A percentile compares a stretch with the other conserved stretches of the same genome.
Evolutionary conservation across 2,329 filamentous ascomycete species (phyloP).

Genomic region (Clarireedia hainanense): DNA sequence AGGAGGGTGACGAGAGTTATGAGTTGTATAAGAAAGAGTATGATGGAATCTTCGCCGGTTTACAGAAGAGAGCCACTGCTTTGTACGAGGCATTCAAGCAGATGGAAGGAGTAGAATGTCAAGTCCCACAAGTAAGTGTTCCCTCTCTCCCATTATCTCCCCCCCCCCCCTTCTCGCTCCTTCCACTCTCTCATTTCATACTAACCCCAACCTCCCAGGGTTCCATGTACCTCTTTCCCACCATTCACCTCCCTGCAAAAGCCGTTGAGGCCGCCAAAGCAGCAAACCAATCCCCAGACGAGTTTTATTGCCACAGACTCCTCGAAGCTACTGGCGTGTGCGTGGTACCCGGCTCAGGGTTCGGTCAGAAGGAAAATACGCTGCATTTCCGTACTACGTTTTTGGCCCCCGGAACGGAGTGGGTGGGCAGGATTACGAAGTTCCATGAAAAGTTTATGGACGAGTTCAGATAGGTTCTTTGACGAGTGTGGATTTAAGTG

Average conservation of each 20-base stretch:
- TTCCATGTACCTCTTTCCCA: slow-evolving; percentile 98
- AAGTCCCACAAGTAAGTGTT: slow-evolving; percentile 55
- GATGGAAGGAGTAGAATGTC: slow-evolving; percentile 95
- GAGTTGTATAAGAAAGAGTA: slow-evolving; percentile 82
- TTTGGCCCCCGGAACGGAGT: slow-evolving; percentile 90
- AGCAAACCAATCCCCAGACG: slow-evolving; percentile 71
- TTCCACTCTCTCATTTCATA: not conserved
- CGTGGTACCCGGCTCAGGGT: slow-evolving; percentile 84
- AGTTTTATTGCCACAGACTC: slow-evolving; percentile 88
- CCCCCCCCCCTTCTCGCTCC: slow-evolving; percentile 8
- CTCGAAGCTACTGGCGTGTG: slow-evolving; percentile 94
- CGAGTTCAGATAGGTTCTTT: slow-evolving; percentile 47
- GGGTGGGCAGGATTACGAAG: slow-evolving; percentile 77
- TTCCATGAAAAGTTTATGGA: slow-evolving; percentile 92
- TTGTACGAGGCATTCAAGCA: slow-evolving; percentile 83
- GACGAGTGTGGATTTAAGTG: not conserved
- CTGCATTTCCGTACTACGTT: slow-evolving; percentile 96
- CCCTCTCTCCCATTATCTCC: slow-evolving; percentile 19
- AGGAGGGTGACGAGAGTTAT: slow-evolving; percentile 73
- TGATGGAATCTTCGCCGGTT: slow-evolving; percentile 68
- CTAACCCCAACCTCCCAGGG: slow-evolving; percentile 45
- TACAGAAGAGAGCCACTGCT: slow-evolving; percentile 72
- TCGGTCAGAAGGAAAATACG: slow-evolving; percentile 86
- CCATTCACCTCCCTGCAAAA: slow-evolving; percentile 70
- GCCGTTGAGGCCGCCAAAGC: slow-evolving; percentile 68